Percentiles rank a stretch among this genome's conserved stretches.
phyloP scores from a whole-genome alignment of 2,329 filamentous ascomycete species.

The Venturia effusa region DNA sequence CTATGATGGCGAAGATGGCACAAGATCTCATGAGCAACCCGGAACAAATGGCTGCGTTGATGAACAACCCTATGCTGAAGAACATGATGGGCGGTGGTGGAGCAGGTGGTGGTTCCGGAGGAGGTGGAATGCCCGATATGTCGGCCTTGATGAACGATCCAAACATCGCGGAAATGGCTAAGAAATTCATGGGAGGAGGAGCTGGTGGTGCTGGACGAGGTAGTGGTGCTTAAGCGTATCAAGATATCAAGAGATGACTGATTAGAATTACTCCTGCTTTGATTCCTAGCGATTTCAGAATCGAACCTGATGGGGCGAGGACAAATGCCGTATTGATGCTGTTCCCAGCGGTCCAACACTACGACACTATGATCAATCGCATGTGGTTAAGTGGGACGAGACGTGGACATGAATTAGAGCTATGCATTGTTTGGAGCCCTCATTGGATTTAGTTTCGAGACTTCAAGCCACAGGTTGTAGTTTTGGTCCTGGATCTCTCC shows the following conservation, averaged over 20 bases:
- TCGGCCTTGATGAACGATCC: slow-evolving; percentile 83
- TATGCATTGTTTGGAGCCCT: not conserved
- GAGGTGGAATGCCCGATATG: slow-evolving; percentile 81
- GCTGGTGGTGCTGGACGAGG: slow-evolving; percentile 25
- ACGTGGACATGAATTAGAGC: not conserved
- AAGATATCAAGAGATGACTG: not conserved
- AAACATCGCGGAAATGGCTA: slow-evolving; percentile 77
- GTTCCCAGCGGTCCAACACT: not conserved
- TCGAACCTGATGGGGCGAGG: not conserved
- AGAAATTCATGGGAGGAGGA: slow-evolving; percentile 54
- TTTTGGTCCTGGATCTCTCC: not conserved
- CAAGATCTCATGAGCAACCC: slow-evolving; percentile 97
- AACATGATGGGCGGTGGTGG: slow-evolving; percentile 33
- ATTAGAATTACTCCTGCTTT: not conserved
- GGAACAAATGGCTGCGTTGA: slow-evolving; percentile 73
- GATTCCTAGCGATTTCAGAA: not conserved
- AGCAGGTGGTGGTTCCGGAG: slow-evolving; percentile 47
- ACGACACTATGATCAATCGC: not conserved
- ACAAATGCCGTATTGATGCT: not conserved
- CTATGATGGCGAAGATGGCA: slow-evolving; percentile 96
- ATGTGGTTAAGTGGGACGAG: not conserved
- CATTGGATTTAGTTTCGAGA: not conserved
- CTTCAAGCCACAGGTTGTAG: no score
- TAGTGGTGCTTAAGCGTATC: not conserved
- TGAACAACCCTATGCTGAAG: slow-evolving; percentile 95